Conservation (phyloP, 805 yeast species). For the Ogataea zsoltii region DNA sequence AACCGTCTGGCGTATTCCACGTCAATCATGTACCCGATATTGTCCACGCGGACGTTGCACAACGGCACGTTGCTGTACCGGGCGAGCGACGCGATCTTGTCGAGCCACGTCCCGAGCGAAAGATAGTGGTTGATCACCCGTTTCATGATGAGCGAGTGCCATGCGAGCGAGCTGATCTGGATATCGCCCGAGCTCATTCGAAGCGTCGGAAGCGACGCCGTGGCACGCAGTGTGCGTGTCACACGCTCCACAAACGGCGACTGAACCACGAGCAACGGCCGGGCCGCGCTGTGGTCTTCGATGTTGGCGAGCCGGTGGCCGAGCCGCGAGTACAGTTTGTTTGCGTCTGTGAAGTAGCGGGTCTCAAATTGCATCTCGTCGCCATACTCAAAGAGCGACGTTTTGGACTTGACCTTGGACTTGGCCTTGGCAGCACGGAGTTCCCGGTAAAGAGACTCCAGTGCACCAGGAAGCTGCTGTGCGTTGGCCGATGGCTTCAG, state of each 20-base stretch:
- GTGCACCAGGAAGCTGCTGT: constrained; percentile 57
- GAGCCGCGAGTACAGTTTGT: constrained; percentile 58
- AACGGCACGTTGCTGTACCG: constrained; percentile 79
- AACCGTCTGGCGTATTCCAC: constrained; percentile 81
- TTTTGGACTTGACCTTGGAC: constrained; percentile 41
- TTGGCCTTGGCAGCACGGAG: constrained; percentile 47
- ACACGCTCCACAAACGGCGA: constrained; percentile 61
- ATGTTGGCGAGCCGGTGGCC: constrained; percentile 54
- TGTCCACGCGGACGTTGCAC: constrained; percentile 80
- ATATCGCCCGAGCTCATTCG: constrained; percentile 59
- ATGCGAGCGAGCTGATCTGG: constrained; percentile 70
- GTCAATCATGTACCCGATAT: constrained; percentile 78
- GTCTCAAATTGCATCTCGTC: constrained; percentile 55
- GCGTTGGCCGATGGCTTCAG: constrained; percentile 71
- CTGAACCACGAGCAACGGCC: constrained; percentile 67
- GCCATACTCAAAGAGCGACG: constrained; percentile 53
- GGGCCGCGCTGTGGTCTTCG: constrained; percentile 67
- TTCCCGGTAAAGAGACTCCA: constrained; percentile 57
- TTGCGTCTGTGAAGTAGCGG: constrained; percentile 52
- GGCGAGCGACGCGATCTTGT: constrained; percentile 63
- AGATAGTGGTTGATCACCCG: constrained; percentile 70
- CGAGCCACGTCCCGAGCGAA: constrained; percentile 71
- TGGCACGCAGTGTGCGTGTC: constrained; percentile 43
- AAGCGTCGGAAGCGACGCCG: constrained; percentile 62
- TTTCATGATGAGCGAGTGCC: constrained; percentile 72